Evolutionary conservation across 352 stramenopile species (phyloP).

Genomic region (Phytophthora hybrid): DNA sequence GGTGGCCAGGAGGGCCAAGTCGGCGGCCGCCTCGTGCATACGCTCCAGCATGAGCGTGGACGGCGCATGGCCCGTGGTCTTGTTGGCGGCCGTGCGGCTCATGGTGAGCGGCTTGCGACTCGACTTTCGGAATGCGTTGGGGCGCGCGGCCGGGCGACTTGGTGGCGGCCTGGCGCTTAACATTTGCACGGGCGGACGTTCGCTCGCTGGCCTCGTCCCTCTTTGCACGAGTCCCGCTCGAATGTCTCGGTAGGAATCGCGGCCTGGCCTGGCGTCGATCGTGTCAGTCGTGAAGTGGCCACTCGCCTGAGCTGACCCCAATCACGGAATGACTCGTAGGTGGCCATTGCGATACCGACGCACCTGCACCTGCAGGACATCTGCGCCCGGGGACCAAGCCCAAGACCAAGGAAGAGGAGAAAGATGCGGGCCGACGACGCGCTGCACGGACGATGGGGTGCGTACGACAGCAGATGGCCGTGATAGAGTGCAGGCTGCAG

Average conservation of each 20-base stretch:
- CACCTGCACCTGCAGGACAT: neutral
- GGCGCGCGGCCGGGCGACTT: constrained; percentile 20
- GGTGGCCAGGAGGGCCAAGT: constrained; percentile 62
- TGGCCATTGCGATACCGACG: constrained; percentile 1
- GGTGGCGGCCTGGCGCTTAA: constrained; percentile 34
- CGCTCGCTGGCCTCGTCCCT: constrained; percentile 33
- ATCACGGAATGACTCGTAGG: constrained; percentile 30
- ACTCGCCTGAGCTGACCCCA: constrained; percentile 1
- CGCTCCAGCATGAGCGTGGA: constrained; percentile 69
- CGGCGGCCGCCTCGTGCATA: constrained; percentile 62
- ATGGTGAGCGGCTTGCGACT: constrained; percentile 50
- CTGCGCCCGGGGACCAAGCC: constrained; percentile 4
- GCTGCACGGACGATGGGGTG: constrained; percentile 35
- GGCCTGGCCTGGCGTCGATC: constrained; percentile 7
- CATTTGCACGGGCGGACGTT: constrained; percentile 37
- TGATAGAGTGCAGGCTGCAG: constrained; percentile 36
- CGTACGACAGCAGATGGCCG: constrained; percentile 30
- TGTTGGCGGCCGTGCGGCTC: constrained; percentile 56
- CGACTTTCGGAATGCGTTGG: constrained; percentile 53
- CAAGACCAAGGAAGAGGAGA: constrained; percentile 2
- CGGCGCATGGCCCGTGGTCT: constrained; percentile 62
- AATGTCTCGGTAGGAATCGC: neutral
- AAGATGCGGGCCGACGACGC: constrained; percentile 28
- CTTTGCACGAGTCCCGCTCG: constrained; percentile 30
- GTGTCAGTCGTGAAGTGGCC: constrained; percentile 6